Evolutionary conservation across 1,139 yeast species (phyloP), one percentile per base, ranked within the genome.

Genomic region (Geotrichum restrictum): DNA sequence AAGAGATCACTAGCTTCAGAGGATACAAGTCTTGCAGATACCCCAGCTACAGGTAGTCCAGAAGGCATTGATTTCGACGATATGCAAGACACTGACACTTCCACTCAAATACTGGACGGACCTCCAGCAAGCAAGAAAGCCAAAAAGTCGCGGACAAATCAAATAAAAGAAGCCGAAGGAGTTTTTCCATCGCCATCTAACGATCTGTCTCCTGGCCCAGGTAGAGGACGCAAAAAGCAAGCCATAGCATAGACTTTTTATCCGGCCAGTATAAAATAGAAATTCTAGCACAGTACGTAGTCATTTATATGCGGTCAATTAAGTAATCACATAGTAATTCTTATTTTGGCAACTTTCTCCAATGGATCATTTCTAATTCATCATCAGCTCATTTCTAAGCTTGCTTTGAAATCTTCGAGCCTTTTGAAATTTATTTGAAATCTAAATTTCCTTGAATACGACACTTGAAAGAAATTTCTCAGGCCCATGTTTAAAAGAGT

Each of bases 141-240:
- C 21, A 62, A 62, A 40, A 59, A 59, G 40, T 43, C 60, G 13
- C 53, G 62, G 13, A 49, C 59, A 10, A 57, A 55, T 11, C 52
- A 50, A 27, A 52, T 58, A 38, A 58, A 58, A 47, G 54, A 45
- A 11, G 51, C 49, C 27, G 58, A 48, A 8, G 52, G 47, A 2
- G 47, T 43, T 6, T 3, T 27, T 4, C 14, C 14, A 6, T 4
- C 39, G 2, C 47, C 47, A 7, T 29, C 45, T 3, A 42, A 42
- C 14, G 36, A 42, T 7, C n/a, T 34, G 14, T 42, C 45, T 2
- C 47, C 47, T 7, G 22, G 45, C 13, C 29, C 38, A 14, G 47
- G 39, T 3, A 5, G 47, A 8, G 47, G 47, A n/a, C 47, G 47
- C 6, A 43, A 27, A 16, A 43, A 43, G 29, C 47, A 43, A 16